A percentile compares a stretch with the other conserved stretches of the same genome.
These are phyloP conservation scores for Pelargonium cotyledonis DNA, from an alignment of 441 rosid genomes.

Conservation along the genomic window DNA sequence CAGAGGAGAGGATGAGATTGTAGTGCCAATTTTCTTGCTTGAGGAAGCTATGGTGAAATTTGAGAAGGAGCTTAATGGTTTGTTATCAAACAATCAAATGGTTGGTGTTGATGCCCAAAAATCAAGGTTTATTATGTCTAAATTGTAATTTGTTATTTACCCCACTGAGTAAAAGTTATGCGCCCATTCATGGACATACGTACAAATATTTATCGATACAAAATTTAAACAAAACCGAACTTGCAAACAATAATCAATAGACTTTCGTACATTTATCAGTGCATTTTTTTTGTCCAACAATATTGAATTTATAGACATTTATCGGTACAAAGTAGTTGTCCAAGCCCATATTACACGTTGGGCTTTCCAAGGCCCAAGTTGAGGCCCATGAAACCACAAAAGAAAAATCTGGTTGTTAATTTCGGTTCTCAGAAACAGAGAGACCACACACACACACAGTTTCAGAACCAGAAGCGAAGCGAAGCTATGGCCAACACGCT, in stretches of 20 bases:
- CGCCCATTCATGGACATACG: too few relatives aligned
- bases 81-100: not conserved
- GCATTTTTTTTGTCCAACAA: too few relatives aligned
- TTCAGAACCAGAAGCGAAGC: not conserved
- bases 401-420: not conserved
- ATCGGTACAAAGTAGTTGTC: too few relatives aligned
- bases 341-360: too few relatives aligned
- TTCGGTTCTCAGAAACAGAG: too few relatives aligned
- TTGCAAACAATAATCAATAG: too few relatives aligned
- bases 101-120: not conserved
- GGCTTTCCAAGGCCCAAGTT: not conserved
- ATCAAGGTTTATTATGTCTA: not conserved
- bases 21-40: conserved; percentile 39
- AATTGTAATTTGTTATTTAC: not conserved
- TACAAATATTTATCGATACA: too few relatives aligned
- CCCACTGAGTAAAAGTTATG: too few relatives aligned
- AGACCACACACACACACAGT: not conserved
- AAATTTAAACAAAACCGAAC: too few relatives aligned
- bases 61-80: conserved; percentile 21
- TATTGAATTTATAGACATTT: too few relatives aligned
- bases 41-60: conserved; percentile 37
- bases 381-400: not conserved
- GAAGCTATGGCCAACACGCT: conserved; percentile 8
- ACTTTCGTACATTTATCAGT: too few relatives aligned
- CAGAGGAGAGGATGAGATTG: conserved; percentile 32